A percentile compares a stretch with the other conserved stretches of the same genome.
phyloP scores from a whole-genome alignment of 2,329 filamentous ascomycete genomes.

The Graphilbum fragrans region DNA sequence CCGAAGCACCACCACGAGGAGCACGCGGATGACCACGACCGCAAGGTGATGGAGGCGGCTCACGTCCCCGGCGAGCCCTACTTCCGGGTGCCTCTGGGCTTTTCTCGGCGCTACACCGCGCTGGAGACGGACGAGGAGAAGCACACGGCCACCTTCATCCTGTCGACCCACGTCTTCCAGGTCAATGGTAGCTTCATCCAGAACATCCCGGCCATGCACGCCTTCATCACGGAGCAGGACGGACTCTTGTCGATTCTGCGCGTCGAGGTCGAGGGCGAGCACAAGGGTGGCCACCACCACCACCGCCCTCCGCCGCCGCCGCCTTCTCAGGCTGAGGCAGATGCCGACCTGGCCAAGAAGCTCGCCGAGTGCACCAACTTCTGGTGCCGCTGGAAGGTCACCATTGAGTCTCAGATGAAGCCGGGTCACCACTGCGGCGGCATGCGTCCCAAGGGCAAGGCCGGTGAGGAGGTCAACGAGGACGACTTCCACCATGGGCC shows the following conservation, averaged over 20 bases:
- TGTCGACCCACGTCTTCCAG: too few relatives aligned
- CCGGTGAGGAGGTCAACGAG: neutral
- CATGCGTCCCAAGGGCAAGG: constrained; percentile 11
- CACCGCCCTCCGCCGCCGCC: neutral
- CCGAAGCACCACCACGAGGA: neutral
- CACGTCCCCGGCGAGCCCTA: too few relatives aligned
- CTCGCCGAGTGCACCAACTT: constrained; percentile 27
- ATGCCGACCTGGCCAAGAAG: constrained; percentile 12
- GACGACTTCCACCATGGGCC: neutral
- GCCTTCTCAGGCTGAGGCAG: neutral
- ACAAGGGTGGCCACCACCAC: neutral
- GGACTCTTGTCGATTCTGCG: too few relatives aligned
- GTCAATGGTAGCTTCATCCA: too few relatives aligned
- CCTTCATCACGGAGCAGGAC: too few relatives aligned
- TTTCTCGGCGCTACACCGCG: too few relatives aligned
- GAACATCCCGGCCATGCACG: too few relatives aligned
- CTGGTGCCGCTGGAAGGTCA: constrained; percentile 42
- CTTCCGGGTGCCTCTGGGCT: too few relatives aligned
- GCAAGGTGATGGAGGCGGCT: too few relatives aligned
- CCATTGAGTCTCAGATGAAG: constrained; percentile 30
- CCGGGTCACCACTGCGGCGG: constrained; percentile 25
- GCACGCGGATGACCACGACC: neutral
- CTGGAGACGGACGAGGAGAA: too few relatives aligned
- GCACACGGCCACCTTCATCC: too few relatives aligned
- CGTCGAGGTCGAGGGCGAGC: too few relatives aligned